Base-by-base conservation (phyloP, 768 basidiomycete species). In the Rhodotorula graminis region DNA sequence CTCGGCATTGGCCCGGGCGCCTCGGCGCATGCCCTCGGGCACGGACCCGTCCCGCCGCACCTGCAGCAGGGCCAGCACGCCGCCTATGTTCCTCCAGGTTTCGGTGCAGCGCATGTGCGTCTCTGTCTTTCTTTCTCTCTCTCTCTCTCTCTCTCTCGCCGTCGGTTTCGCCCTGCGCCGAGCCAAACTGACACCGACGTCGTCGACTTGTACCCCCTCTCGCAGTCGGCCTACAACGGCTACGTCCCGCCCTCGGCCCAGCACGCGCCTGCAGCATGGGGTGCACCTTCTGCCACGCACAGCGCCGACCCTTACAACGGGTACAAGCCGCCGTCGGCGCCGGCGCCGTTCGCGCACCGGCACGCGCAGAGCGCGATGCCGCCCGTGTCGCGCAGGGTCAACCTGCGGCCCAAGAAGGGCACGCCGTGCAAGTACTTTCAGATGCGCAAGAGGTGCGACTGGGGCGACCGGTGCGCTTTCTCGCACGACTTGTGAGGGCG, bases 401-500 rank as follows among this genome's bases (percentile, higher is more conserved):
- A 7, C 40, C 27, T 52, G 33, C 31, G 19, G 33, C 27, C 40
- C 12, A 57, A 52, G 61, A 61, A 64, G 40, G 33, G 31, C 14
- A 33, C 27, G 14, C 29, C 42, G 62, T 68, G 71, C 46, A 27
- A 47, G 61, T 72, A 60, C 58, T 72, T 55, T 37, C 12, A n/a
- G 21, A 37, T 15, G 23, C 52, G 40, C 8, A 25, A 27, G 3
- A 52, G 66, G 19, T 72, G 71, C 67, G 71, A 68, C 29, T 63
- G 71, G 63, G 71, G 71, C 0, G 64, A 65, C 29, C 37, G 44
- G 58, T 72, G 71, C 53, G 23, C 33, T 40, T 72, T 72, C 37
- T 65, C n/a, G 52, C 71, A 72, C 23, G 71, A 64, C 11, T 0
- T 25, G 25, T 52, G 27, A 42, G n/a, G 23, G 31, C 40, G 58